These are phyloP conservation scores for Apophysomyces trapeziformis DNA, from an alignment of 371 early-diverging fungal genomes.

Conservation along the genomic window DNA sequence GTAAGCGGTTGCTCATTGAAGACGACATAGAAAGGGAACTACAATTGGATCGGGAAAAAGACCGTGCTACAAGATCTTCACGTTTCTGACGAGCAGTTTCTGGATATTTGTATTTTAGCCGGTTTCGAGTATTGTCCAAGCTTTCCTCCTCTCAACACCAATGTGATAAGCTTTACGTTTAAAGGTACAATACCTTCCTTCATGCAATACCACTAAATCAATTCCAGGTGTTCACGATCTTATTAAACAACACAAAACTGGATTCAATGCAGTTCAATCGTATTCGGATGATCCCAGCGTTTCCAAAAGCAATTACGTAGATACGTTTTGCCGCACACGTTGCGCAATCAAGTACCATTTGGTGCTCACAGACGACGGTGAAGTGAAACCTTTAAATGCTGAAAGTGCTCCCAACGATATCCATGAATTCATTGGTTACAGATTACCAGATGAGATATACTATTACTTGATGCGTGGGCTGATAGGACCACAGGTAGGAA, in stretches of 20 bases:
- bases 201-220: background rate
- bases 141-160: slow-evolving; percentile 71
- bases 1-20: background rate
- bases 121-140: slow-evolving; percentile 79
- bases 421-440: slow-evolving; percentile 83
- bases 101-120: slow-evolving; percentile 83
- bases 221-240: slow-evolving; percentile 60
- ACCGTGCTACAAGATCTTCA: slow-evolving; percentile 66
- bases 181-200: slow-evolving; percentile 39
- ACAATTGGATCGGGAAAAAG: slow-evolving; percentile 70
- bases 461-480: slow-evolving; percentile 76
- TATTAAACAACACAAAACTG: slow-evolving; percentile 71
- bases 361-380: slow-evolving; percentile 71
- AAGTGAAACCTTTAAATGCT: slow-evolving; percentile 70
- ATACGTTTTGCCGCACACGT: slow-evolving; percentile 72
- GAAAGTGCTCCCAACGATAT: slow-evolving; percentile 77
- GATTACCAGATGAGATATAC: slow-evolving; percentile 77
- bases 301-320: slow-evolving; percentile 68
- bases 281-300: slow-evolving; percentile 64
- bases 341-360: slow-evolving; percentile 78
- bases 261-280: slow-evolving; percentile 74
- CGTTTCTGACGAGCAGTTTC: slow-evolving; percentile 74
- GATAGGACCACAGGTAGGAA: slow-evolving; percentile 62
- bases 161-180: slow-evolving; percentile 62
- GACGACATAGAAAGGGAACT: slow-evolving; percentile 57